Base-by-base conservation (phyloP, 108 stramenopile genomes). In the Discostella stelligeroides region DNA sequence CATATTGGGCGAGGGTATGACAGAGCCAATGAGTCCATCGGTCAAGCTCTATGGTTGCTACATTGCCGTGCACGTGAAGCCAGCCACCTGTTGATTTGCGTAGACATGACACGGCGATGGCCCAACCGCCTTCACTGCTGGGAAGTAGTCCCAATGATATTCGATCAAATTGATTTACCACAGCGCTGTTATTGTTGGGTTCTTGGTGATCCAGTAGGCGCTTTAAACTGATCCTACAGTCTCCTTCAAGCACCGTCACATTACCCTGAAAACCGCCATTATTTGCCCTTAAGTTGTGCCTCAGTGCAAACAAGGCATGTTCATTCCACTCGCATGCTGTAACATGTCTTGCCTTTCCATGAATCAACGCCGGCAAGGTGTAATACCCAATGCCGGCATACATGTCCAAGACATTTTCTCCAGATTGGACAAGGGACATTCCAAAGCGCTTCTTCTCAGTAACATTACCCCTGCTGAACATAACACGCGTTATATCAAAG, bases 331-430 rank as follows among this genome's bases (percentile, higher is more conserved):
- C 98, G 58, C 92, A 96, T 2, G 94, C 89, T 15, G 82, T 74
- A 8, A 97, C 91, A 48, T 82, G 75, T 11, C 53, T 39, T 0
- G 90, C 96, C 49, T 82, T 76, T 0, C 89, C 96, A 62, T 86
- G 80, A 29, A 95, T 60, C 40, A 93, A 48, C 0, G 95, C 92
- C 0, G 97, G 98, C 6, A 98, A 72, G 14, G 97, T 93, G 58
- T 95, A 98, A 69, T 98, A 98, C 27, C 98, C 98, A 74, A 98
- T 97, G 0, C 98, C 98, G 18, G 93, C 90, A 72, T 96, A 98
- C 83, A 98, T 82, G 60, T 98, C 98, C 65, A 97, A 79, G 7
- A 97, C 81, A 3, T 68, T 49, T 47, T 98, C 96, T 9, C 82
- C 88, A 24, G 60, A 30, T 68, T 79, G 84, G 0, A 91, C 90